A percentile compares a stretch with the other conserved stretches of the same genome.
Conservation (phyloP, 805 yeast genomes). For the Ogataea minuta region DNA sequence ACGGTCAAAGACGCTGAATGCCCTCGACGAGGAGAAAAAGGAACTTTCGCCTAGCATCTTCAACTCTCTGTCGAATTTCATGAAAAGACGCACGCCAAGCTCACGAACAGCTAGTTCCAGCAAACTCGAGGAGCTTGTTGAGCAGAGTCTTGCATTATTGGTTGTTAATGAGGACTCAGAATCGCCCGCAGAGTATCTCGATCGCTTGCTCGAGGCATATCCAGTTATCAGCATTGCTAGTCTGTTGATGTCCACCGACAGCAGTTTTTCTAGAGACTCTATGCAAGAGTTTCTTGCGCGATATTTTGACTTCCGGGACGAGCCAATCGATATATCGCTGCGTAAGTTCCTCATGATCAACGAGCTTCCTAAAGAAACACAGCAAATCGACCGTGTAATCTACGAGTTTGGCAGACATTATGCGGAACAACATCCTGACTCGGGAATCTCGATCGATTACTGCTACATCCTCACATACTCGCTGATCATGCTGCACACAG, state of each 20-base stretch:
- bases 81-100: constrained; percentile 21
- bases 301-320: constrained; percentile 47
- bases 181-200: constrained; percentile 33
- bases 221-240: constrained; percentile 28
- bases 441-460: constrained; percentile 45
- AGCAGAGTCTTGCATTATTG: constrained; percentile 1
- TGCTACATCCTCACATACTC: constrained; percentile 65
- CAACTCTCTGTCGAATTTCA: constrained; percentile 30
- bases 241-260: constrained; percentile 33
- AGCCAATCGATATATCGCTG: constrained; percentile 65
- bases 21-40: constrained; percentile 19
- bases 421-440: constrained; percentile 39
- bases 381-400: constrained; percentile 70
- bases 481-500: constrained; percentile 71
- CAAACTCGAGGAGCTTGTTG: constrained; percentile 10
- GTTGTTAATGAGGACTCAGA: constrained; percentile 25
- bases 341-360: constrained; percentile 56
- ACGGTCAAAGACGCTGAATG: constrained; percentile 34
- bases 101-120: constrained; percentile 10
- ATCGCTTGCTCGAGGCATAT: constrained; percentile 28
- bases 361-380: constrained; percentile 68
- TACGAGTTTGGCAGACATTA: constrained; percentile 56
- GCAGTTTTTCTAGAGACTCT: constrained; percentile 25
- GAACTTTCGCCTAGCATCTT: constrained; percentile 26
- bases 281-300: constrained; percentile 29